Evolutionary conservation across 495 filamentous ascomycete genomes (phyloP), one percentile per base, ranked within the genome.

Genomic region (Aspergillus ellipticus): DNA sequence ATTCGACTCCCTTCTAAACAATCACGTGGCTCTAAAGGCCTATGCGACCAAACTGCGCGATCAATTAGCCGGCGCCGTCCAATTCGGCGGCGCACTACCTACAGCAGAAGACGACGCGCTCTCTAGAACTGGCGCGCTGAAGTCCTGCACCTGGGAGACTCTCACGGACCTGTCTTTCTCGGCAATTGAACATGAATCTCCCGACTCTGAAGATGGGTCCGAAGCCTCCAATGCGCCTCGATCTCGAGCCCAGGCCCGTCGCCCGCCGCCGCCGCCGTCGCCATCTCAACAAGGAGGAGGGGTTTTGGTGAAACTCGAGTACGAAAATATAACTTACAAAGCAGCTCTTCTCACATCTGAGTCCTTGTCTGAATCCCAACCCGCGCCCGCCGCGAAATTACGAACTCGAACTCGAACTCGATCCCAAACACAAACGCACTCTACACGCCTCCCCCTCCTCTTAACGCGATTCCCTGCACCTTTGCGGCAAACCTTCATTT

Each of bases 41-140:
- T 78, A 84, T 59, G 75, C 80, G 15, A 68, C 69, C 45, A 69
- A 75, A 17, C 69, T 85, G 17, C 79, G 72, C 53, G 79, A 83
- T 47, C 71, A 82, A 24, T 64, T 85, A 15, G 75, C 74, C 10
- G 82, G 82, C 16, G 75, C 75, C 9, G 61, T 80, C 0, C 69
- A 78, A 43, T 58, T 73, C 26, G 62, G 66, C 10, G 45, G 49
- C 35, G 11, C 33, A 35, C 33, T 9, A 53, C 57, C 22, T 58
- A 62, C 42, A 50, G 61, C 53, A 39, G 75, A 76, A 9, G 66
- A 77, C 11, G 66, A 72, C 6, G 54, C 67, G 28, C 49, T 82
- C 5, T 74, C 74, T 0, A 71, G 70, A 41, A 77, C 72, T 1
- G 82, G 82, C 20, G 58, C 74, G 1, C 69, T 84, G 6, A 69